Evolutionary conservation across 768 basidiomycete species (phyloP), one percentile per base, ranked within the genome.

Genomic region (Kwoniella dejecticola): DNA sequence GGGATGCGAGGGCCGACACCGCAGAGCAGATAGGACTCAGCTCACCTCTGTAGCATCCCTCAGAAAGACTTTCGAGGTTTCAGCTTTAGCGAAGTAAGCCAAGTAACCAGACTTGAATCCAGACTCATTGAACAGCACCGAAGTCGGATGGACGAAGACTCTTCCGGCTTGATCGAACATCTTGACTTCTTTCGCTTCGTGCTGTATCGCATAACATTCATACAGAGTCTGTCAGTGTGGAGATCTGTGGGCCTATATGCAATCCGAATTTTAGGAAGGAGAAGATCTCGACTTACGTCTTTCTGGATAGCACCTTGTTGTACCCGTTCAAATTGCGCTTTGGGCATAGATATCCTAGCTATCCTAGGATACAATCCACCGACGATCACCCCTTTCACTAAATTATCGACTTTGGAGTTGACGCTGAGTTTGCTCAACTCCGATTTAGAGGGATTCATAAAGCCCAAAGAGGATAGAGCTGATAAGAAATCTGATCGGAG

Each of bases 301-400:
- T 90, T 87, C 68, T 88, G 88, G 10, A 95, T 82, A 0, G 91
- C 85, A 1, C 94, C 94, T 5, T 86, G 86, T 64, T 89, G 88
- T 1, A 92, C 84, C 70, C 88, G 86, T 80, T 94, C 90, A 72
- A 90, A 97, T 75, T 89, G 89, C 15, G 85, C 85, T 57, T 82
- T 81, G 1, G 90, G 92, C 21, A 93, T 82, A 63, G 85, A 83
- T 23, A 94, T 86, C 52, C 86, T 85, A 0, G 87, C 90, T 49
- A 93, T 84, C 27, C 88, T 85, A 2, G 91, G 91, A 85, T 90
- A 93, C 21, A 95, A 83, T 1, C 91, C 92, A 7, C 90, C 91
- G 12, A 91, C 84, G 31, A 96, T 83, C 63, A 93, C 84, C 5
- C 86, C 85, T 77, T 95, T 95, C 70, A 96, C 79, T 24, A 97